Percentiles rank a stretch among this genome's conserved stretches.
Conservation (phyloP, 2,329 filamentous ascomycete genomes). For the Coniochaeta sp. region DNA sequence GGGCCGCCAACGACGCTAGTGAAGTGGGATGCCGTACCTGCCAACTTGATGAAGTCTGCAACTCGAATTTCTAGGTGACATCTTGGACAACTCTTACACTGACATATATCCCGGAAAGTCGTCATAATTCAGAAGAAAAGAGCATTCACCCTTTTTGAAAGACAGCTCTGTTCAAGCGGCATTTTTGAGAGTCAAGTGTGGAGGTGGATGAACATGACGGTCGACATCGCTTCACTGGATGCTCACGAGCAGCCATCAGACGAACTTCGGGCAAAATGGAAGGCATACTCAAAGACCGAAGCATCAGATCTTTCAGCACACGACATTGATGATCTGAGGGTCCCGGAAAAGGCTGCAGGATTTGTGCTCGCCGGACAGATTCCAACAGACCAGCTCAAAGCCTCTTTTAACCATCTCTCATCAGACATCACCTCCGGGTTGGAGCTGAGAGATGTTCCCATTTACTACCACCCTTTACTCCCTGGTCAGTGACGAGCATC, state of each 20-base stretch:
- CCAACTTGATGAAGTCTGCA: background rate
- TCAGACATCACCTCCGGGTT: slow-evolving; percentile 21
- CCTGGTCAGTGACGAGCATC: slow-evolving; percentile 47
- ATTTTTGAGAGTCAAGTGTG: background rate
- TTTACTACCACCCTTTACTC: slow-evolving; percentile 59
- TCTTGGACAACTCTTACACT: too few relatives aligned
- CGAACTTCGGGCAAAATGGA: slow-evolving; percentile 64
- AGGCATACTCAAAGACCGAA: slow-evolving; percentile 59
- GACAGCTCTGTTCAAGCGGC: too few relatives aligned
- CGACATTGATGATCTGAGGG: slow-evolving; percentile 46
- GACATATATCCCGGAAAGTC: too few relatives aligned
- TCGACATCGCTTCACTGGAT: slow-evolving; percentile 50
- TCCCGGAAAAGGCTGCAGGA: slow-evolving; percentile 26
- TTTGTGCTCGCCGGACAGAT: slow-evolving; percentile 40
- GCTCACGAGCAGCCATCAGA: slow-evolving; percentile 73
- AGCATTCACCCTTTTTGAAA: too few relatives aligned
- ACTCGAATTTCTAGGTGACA: background rate
- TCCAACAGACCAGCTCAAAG: slow-evolving; percentile 29
- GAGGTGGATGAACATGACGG: slow-evolving; percentile 23
- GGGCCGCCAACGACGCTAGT: background rate
- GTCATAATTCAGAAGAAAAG: too few relatives aligned
- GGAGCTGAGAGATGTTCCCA: slow-evolving; percentile 27
- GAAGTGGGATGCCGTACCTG: background rate
- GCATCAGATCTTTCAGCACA: slow-evolving; percentile 38
- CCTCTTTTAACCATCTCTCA: slow-evolving; percentile 34